phyloP scores from a whole-genome alignment of 164 flowering plant genomes.

The Dillenia turbinata region DNA sequence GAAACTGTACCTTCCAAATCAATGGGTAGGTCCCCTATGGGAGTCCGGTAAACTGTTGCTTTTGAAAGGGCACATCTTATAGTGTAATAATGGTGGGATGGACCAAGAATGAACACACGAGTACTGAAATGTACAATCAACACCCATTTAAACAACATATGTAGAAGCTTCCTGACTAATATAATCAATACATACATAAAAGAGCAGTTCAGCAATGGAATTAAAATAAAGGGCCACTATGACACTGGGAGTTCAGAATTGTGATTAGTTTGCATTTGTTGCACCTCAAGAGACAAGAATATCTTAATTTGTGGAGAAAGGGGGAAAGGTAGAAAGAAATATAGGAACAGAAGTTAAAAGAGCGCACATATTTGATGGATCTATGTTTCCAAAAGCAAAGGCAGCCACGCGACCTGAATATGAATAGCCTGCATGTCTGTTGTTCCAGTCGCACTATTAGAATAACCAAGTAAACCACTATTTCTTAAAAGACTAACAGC shows the following conservation, averaged over 20 bases:
- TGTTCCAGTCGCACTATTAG: conserved; percentile 14
- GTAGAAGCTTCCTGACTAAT: neutral
- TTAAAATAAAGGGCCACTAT: neutral
- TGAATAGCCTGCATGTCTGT: conserved; percentile 97
- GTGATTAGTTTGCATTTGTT: neutral
- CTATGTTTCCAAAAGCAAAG: conserved; percentile 88
- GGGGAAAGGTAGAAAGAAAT: neutral
- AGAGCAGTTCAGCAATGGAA: neutral
- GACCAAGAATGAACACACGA: conserved; percentile 93
- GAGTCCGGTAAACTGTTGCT: conserved; percentile 81
- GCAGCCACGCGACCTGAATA: conserved; percentile 98
- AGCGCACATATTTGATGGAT: conserved; percentile 77
- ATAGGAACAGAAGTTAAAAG: neutral
- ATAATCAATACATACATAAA: neutral
- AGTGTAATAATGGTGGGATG: conserved; percentile 96
- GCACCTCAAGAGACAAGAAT: neutral
- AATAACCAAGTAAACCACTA: neutral
- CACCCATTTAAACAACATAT: conserved; percentile 13
- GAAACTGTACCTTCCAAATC: conserved; percentile 81
- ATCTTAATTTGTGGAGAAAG: neutral
- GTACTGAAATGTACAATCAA: conserved; percentile 46
- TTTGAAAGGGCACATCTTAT: conserved; percentile 92
- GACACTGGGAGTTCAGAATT: too few relatives aligned
- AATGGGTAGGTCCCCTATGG: conserved; percentile 87
- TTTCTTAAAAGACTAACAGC: neutral